Base-by-base conservation (phyloP, 805 yeast genomes). In the Pichia eremophila region DNA sequence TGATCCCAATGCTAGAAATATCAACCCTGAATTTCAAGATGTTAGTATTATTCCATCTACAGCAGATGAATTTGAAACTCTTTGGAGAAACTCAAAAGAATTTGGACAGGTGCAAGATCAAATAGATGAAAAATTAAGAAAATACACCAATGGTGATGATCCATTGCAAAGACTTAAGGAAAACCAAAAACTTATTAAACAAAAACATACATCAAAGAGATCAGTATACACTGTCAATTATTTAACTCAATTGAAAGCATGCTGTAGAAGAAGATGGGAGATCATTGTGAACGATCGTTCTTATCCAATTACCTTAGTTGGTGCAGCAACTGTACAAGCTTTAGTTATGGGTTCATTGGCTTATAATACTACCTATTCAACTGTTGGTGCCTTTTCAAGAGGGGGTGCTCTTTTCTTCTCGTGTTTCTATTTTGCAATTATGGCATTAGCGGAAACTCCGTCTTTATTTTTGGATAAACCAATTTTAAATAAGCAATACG, bases 401-500 rank as follows among this genome's bases (percentile, higher is more conserved):
- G 80, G 82, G 63, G 84, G 84, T 59, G 64, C 77, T 38, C 64
- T 81, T 62, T 81, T 80, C 65, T 79, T 77, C 58, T 75, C 81
- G 37, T 70, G 79, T 43, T 66, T 81, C 46, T 80, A 74, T 54
- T 79, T 77, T 61, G 78, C 81, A 40, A 71, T 80, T 55, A 73
- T 82, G 46, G 73, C 82, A 11, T 63, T 80, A 49, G 79, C 83
- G 55, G 86, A 79, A 64, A 76, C 81, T 49, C 71, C 81, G 57
- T 62, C 74, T 10, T 66, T 80, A 47, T 81, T 78, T 56, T 76
- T 77, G 50, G 75, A 75, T 48, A 77, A 84, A 66, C 78, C 83
- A 29, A 78, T 81, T 55, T 70, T 79, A 48, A 79, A 77, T 54
- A 81, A 81, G 59, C 88, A 81, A 57, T 75, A 75, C 57, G 72